Evolutionary conservation across 768 basidiomycete species (phyloP).

Genomic region (Rhizopogon salebrosus): DNA sequence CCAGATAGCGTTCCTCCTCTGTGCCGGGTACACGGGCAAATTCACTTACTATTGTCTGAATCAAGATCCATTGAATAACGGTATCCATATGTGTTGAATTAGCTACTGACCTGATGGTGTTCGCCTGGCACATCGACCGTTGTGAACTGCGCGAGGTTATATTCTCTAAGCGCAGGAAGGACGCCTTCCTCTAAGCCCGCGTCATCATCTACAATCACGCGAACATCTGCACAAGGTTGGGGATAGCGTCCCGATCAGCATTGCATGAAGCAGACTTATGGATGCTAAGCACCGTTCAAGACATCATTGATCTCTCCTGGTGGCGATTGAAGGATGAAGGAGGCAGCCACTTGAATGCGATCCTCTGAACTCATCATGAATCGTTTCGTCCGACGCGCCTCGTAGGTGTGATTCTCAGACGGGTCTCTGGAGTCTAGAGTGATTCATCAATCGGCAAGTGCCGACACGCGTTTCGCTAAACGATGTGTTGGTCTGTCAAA

Average conservation of each 20-base stretch:
- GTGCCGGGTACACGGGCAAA: slow-evolving; percentile 47
- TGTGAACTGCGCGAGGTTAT: slow-evolving; percentile 86
- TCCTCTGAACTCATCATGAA: slow-evolving; percentile 52
- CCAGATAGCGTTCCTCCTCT: slow-evolving; percentile 69
- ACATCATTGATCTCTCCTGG: slow-evolving; percentile 98
- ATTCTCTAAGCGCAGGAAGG: slow-evolving; percentile 71
- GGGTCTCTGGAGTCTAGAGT: too few species aligned
- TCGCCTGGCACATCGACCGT: slow-evolving; percentile 78
- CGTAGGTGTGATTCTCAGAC: neutral
- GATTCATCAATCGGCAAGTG: neutral
- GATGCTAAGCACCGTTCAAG: slow-evolving; percentile 61
- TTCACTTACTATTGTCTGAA: slow-evolving; percentile 78
- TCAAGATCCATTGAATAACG: slow-evolving; percentile 2
- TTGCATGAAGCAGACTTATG: slow-evolving; percentile 1
- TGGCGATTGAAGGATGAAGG: slow-evolving; percentile 83
- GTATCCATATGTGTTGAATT: neutral
- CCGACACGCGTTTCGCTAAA: neutral
- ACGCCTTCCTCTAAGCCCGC: slow-evolving; percentile 74
- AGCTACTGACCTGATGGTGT: slow-evolving; percentile 61
- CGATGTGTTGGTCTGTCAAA: too few species aligned
- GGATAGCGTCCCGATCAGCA: slow-evolving; percentile 1
- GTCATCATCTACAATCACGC: slow-evolving; percentile 85
- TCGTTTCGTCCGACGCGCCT: neutral
- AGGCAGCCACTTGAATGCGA: slow-evolving; percentile 67
- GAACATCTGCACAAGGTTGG: slow-evolving; percentile 59